These are phyloP conservation scores for Nicotiana otophora DNA, from an alignment of 257 asterid genomes.

Conservation along the genomic window DNA sequence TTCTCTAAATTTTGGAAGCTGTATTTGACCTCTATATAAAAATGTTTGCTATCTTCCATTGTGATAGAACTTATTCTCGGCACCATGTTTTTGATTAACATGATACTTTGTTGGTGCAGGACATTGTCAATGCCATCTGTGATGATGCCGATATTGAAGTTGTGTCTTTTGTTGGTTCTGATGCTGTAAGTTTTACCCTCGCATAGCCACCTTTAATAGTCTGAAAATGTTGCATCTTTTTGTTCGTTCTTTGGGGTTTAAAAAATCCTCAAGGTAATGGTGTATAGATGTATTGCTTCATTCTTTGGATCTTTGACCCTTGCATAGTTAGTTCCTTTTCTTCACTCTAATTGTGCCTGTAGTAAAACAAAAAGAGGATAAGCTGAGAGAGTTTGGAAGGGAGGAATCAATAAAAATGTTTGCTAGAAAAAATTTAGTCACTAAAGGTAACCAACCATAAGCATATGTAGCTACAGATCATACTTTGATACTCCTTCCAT, in stretches of 20 bases:
- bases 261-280: background rate
- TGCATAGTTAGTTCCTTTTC: background rate
- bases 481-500: background rate
- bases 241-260: background rate
- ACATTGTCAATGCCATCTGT: slow-evolving; percentile 80
- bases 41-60: background rate
- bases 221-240: slow-evolving; percentile 9
- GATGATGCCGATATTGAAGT: slow-evolving; percentile 86
- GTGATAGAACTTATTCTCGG: background rate
- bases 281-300: background rate
- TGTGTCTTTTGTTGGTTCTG: slow-evolving; percentile 93
- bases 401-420: background rate
- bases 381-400: background rate
- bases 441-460: background rate
- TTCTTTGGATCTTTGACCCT: background rate
- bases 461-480: background rate
- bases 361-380: background rate
- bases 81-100: background rate
- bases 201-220: background rate
- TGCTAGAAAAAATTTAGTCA: background rate
- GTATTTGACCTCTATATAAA: background rate
- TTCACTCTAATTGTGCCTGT: background rate
- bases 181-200: slow-evolving; percentile 44
- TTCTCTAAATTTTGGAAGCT: background rate
- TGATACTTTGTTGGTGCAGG: slow-evolving; percentile 36